phyloP scores from a whole-genome alignment of 345 rosid species.

The Brassica incana region DNA sequence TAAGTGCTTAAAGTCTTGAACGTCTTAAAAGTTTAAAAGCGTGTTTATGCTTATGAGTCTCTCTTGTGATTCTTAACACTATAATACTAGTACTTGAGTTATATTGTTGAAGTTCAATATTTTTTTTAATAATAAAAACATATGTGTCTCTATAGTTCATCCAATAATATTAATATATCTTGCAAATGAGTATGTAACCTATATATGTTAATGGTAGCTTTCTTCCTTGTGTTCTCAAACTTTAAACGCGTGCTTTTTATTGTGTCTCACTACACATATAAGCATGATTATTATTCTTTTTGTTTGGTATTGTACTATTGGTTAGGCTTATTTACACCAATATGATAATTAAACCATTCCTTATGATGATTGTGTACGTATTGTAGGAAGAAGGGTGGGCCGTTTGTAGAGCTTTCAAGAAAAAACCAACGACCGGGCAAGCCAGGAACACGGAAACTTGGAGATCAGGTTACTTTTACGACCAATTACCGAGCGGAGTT shows the following conservation, averaged over 20 bases:
- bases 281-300: constrained; percentile 50
- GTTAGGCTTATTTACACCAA: constrained; percentile 44
- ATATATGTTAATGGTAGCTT: constrained; percentile 30
- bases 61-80: neutral
- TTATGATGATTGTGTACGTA: constrained; percentile 12
- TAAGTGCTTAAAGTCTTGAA: neutral
- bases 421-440: constrained; percentile 51
- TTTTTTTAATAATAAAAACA: neutral
- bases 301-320: constrained; percentile 23
- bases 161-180: neutral
- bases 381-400: constrained; percentile 99
- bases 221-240: constrained; percentile 35
- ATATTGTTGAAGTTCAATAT: neutral
- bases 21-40: neutral
- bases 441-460: constrained; percentile 63
- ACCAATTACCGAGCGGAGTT: constrained; percentile 56
- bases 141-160: neutral
- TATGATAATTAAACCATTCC: neutral
- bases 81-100: neutral
- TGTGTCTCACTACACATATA: constrained; percentile 45
- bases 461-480: constrained; percentile 67
- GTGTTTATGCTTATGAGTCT: neutral
- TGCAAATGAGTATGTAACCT: constrained; percentile 37
- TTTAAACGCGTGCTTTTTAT: constrained; percentile 51
- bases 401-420: constrained; percentile 95